Evolutionary conservation across 2,329 filamentous ascomycete genomes (phyloP).

Genomic region (Epicoccum nigrum): DNA sequence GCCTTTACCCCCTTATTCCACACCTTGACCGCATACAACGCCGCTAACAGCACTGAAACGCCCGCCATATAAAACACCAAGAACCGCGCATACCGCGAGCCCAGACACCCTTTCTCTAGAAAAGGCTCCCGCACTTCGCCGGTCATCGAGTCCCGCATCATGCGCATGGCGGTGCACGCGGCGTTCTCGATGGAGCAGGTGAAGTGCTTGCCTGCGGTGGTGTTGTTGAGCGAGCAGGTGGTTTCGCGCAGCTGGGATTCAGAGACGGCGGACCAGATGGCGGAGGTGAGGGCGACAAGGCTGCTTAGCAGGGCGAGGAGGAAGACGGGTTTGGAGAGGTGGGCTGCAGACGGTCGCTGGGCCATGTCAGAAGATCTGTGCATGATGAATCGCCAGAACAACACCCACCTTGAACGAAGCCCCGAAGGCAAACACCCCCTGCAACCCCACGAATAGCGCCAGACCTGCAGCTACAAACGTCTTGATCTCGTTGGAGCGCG

Average conservation of each 20-base stretch:
- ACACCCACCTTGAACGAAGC: too few relatives aligned
- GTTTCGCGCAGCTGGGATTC: background rate
- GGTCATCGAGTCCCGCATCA: too few relatives aligned
- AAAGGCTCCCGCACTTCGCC: too few relatives aligned
- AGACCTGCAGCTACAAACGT: too few relatives aligned
- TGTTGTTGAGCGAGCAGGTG: background rate
- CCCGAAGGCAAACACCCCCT: too few relatives aligned
- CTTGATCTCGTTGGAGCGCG: too few relatives aligned
- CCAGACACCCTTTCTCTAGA: background rate
- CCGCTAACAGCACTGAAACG: background rate
- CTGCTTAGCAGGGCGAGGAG: background rate
- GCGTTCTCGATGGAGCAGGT: slow-evolving; percentile 4
- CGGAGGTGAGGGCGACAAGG: background rate
- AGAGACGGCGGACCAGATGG: background rate
- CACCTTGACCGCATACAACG: background rate
- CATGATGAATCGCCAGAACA: too few relatives aligned
- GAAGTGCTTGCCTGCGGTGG: background rate
- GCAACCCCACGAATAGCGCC: too few relatives aligned
- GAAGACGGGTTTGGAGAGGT: background rate
- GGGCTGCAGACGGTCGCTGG: background rate
- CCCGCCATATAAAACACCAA: background rate
- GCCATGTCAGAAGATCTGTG: too few relatives aligned
- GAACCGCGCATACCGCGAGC: background rate
- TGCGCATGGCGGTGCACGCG: slow-evolving; percentile 3
- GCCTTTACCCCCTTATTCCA: background rate